phyloP scores from a whole-genome alignment of 2,329 filamentous ascomycete genomes.

The Xylariaceae sp. region DNA sequence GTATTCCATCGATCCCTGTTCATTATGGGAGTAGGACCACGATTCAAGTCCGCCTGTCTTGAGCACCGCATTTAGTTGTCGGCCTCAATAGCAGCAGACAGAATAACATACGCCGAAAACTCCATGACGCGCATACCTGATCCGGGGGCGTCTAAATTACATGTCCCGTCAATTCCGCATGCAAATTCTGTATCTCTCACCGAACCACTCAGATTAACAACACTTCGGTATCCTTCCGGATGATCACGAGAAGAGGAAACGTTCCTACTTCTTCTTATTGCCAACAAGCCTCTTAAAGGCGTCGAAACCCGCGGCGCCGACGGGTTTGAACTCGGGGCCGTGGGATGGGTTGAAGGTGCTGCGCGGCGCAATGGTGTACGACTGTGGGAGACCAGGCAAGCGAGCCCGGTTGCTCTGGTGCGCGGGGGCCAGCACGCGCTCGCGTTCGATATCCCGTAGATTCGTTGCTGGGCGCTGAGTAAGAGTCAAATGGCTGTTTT shows the following conservation, averaged over 20 bases:
- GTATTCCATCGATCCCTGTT: too few species aligned
- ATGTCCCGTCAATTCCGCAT: not conserved
- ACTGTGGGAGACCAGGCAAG: constrained; percentile 50
- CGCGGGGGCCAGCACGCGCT: constrained; percentile 55
- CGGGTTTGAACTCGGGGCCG: constrained; percentile 52
- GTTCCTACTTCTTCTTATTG: constrained; percentile 55
- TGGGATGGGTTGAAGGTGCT: constrained; percentile 57
- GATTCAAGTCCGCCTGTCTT: too few species aligned
- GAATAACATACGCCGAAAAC: constrained; percentile 8
- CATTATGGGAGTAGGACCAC: too few species aligned
- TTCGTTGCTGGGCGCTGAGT: constrained; percentile 31
- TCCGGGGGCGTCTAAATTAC: not conserved
- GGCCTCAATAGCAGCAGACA: not conserved
- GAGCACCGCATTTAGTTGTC: too few species aligned
- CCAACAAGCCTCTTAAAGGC: constrained; percentile 59
- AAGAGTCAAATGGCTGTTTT: constrained; percentile 34
- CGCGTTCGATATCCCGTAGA: constrained; percentile 48
- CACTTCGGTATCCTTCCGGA: not conserved
- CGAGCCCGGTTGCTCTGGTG: constrained; percentile 54
- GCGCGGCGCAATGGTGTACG: constrained; percentile 57
- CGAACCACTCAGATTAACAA: too few species aligned
- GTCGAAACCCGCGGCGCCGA: constrained; percentile 60
- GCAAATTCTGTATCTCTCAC: too few species aligned
- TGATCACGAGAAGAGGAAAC: not conserved
- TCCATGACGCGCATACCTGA: not conserved